Conservation (phyloP, 768 basidiomycete genomes). For the Sistotremastrum suecicum region DNA sequence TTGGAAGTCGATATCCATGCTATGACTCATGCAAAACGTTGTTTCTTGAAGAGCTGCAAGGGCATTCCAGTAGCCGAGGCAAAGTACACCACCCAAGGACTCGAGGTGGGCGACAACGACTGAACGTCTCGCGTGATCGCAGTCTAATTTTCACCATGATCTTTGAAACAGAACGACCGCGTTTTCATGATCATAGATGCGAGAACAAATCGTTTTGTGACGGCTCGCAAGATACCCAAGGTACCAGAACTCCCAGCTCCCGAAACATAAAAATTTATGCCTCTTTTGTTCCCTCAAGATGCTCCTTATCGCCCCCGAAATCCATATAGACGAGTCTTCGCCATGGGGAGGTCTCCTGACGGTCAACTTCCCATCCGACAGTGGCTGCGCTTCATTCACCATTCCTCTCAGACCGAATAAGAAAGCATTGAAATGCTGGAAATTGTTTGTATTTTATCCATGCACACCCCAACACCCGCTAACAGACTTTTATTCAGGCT, state of each 20-base stretch:
- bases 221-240: conserved; percentile 51
- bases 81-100: conserved; percentile 43
- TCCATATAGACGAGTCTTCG: conserved; percentile 30
- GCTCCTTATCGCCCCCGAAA: conserved; percentile 47
- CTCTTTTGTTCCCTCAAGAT: conserved; percentile 28
- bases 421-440: conserved; percentile 37
- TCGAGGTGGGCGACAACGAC: conserved; percentile 35
- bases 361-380: conserved; percentile 45
- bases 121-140: background rate
- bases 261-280: background rate
- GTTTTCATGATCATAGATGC: conserved; percentile 57
- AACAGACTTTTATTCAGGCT: conserved; percentile 24
- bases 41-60: conserved; percentile 43
- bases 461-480: background rate
- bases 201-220: conserved; percentile 38
- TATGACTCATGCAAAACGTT: background rate
- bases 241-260: conserved; percentile 18
- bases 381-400: conserved; percentile 41
- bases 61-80: conserved; percentile 46
- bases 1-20: background rate
- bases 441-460: conserved; percentile 28
- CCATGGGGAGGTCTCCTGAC: conserved; percentile 34
- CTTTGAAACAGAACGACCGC: conserved; percentile 44
- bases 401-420: conserved; percentile 43
- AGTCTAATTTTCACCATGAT: background rate